These are phyloP conservation scores for Austroboletus novae-zelandiae DNA, from an alignment of 1,284 basidiomycete species.

Conservation along the genomic window DNA sequence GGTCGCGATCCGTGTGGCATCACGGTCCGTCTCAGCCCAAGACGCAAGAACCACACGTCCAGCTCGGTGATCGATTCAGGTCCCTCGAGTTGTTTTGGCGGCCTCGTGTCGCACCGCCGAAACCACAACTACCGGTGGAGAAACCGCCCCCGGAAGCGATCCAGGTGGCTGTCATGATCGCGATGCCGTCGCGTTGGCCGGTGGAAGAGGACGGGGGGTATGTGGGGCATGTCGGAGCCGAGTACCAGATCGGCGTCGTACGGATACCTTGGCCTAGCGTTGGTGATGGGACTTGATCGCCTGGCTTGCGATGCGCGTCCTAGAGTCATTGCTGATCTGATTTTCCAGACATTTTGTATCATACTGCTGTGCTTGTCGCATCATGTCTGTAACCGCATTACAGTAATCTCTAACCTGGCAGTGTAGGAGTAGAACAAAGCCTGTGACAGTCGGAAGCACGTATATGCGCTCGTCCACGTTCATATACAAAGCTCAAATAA, in stretches of 20 bases:
- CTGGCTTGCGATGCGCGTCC: not conserved
- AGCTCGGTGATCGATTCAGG: too few relatives aligned
- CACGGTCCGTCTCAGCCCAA: not conserved
- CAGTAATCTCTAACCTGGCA: too few relatives aligned
- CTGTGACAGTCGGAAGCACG: too few relatives aligned
- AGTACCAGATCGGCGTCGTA: slow-evolving; percentile 34
- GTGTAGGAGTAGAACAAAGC: too few relatives aligned
- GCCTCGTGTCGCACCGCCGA: not conserved
- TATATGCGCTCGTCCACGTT: too few relatives aligned
- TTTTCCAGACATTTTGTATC: too few relatives aligned
- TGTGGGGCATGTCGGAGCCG: slow-evolving; percentile 15
- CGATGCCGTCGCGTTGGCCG: slow-evolving; percentile 27
- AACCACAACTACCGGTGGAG: slow-evolving; percentile 3
- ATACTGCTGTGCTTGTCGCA: too few relatives aligned
- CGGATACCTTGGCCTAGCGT: slow-evolving; percentile 26
- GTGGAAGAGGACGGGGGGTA: not conserved
- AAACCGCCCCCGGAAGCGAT: slow-evolving; percentile 20
- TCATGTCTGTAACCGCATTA: too few relatives aligned
- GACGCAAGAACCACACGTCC: not conserved
- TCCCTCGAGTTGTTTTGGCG: too few relatives aligned
- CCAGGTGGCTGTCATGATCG: slow-evolving; percentile 33
- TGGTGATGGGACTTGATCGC: slow-evolving; percentile 6
- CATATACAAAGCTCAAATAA: too few relatives aligned
- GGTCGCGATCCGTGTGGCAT: slow-evolving; percentile 12
- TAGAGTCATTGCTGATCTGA: too few relatives aligned